Conservation (phyloP, 1,284 basidiomycete genomes). For the Ceraceosorus guamensis region DNA sequence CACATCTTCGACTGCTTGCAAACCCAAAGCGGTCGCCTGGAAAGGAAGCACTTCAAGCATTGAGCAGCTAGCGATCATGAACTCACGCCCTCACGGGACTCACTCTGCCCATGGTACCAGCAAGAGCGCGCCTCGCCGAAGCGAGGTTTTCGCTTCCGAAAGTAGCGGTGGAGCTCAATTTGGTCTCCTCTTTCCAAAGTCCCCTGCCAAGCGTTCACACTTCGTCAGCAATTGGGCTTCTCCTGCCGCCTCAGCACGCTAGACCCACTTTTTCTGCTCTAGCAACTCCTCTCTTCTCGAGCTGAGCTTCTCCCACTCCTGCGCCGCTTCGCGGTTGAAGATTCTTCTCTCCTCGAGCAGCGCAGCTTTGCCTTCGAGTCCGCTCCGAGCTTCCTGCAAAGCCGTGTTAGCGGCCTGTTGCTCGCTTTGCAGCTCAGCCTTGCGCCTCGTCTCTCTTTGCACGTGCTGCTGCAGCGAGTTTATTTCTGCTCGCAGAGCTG, state of each 20-base stretch:
- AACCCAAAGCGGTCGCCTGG: conserved; percentile 82
- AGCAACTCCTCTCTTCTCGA: conserved; percentile 46
- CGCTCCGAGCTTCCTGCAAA: conserved; percentile 62
- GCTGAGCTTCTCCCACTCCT: conserved; percentile 26
- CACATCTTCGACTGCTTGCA: conserved; percentile 75
- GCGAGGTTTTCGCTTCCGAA: conserved; percentile 74
- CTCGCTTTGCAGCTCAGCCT: conserved; percentile 14
- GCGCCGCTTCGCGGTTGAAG: conserved; percentile 19
- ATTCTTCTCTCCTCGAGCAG: conserved; percentile 57
- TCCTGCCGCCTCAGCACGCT: background rate
- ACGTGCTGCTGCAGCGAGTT: conserved; percentile 22
- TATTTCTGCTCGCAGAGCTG: conserved; percentile 32
- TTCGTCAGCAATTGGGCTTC: background rate
- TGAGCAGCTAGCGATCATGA: background rate
- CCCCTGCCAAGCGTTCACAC: conserved; percentile 18
- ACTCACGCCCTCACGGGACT: background rate
- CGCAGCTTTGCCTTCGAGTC: conserved; percentile 53
- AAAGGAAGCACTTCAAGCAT: conserved; percentile 26
- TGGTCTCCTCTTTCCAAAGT: conserved; percentile 66
- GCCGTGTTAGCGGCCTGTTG: conserved; percentile 54
- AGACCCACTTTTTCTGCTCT: conserved; percentile 40
- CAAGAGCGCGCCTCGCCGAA: conserved; percentile 68
- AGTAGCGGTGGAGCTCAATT: conserved; percentile 65
- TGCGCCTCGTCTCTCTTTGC: conserved; percentile 17
- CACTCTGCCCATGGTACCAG: conserved; percentile 69